Evolutionary conservation across 2,329 filamentous ascomycete species (phyloP), one percentile per base, ranked within the genome.

Genomic region (Epichloe typhina): DNA sequence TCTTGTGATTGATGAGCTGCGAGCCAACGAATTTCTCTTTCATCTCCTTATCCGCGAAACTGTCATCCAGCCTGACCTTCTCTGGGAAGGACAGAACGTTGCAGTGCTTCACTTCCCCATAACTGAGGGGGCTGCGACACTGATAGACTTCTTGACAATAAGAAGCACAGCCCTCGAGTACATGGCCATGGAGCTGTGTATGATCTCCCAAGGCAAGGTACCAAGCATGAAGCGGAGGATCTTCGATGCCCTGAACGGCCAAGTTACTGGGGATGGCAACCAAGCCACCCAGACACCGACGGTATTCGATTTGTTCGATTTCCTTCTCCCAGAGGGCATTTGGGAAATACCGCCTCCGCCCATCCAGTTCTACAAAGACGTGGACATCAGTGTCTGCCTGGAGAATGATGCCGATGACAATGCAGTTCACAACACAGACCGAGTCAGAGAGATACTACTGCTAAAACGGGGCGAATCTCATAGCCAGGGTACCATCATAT

Each of bases 271-370:
- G 17, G 77, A 84, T 13, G 80, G 79, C 52, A 83, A 84, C 46
- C 79, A 86, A 50, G 72, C 80, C 5, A 71, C 85, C 38, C 70
- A 73, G 31, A 85, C 88, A 52, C 77, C 84, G 1, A 89, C 86
- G 3, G 77, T 97, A 6, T 95, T 97, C 61, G 89, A 96, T 56
- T 75, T 97, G 21, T 93, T 95, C 59, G 93, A 98, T 67, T 97
- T 97, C 60, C 77, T 93, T 53, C 66, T 76, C 2, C 63, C 72
- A 19, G 73, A 74, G 44, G 71, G 66, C 15, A 61, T 71, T n/a
- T 80, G 77, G 70, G 65, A 70, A 23, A 64, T 70, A 4, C 62
- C 75, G 2, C 65, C 76, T 2, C 80, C 82, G 3, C 64, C 72
- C 5, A 69, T 86, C 19, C 68, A 72, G 40, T 78, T 78, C 54